Base-by-base conservation (phyloP, 2,329 filamentous ascomycete species). In the Chrysoporthe deuterocubensis region DNA sequence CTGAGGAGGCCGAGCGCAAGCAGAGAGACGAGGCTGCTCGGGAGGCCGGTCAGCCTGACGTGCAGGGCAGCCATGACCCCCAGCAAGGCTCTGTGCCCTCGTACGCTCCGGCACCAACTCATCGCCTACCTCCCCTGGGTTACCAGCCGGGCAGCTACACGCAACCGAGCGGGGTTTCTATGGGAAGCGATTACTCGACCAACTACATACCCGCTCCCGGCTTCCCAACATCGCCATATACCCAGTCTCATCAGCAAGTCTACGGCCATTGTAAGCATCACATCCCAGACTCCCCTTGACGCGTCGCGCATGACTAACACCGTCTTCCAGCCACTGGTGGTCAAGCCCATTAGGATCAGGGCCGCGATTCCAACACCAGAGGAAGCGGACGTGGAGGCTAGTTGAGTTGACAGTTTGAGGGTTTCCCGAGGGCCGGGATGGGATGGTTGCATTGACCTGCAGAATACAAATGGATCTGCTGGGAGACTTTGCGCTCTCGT, bases 1-100 rank as follows among this genome's bases (percentile, higher is more conserved):
- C 98, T 79, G 95, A 98, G 75, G 95, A 98, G 72, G 90, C 90
- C 63, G 86, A 89, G 74, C 92, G 94, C 76, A 97, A 97, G 84
- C 92, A 91, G 14, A 93, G 94, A 11, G 95, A 98, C 71, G 92
- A 94, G 67, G 84, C 18, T 80, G 83, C 61, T 34, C 42, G 42
- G n/a, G 57, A 40, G 46, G 63, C 32, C 34, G 44, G 26, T 14
- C 63, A 42, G 78, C 73, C 73, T 13, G 87, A 87, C 42, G 89
- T 85, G 6, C 84, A 84, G 43, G 83, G 83, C 11, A 84, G 86
- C 71, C 75, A 82, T 59, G 82, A 86, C 62, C 85, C 86, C 60
- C 80, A 84, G 37, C 87, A 89, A 72, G 82, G 77, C 59, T 83
- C 79, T 78, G 67, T 69, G 13, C 88, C 81, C 77, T 85, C 81